Evolutionary conservation across 2,329 filamentous ascomycete species (phyloP).

Genomic region (Xylaria sp.): DNA sequence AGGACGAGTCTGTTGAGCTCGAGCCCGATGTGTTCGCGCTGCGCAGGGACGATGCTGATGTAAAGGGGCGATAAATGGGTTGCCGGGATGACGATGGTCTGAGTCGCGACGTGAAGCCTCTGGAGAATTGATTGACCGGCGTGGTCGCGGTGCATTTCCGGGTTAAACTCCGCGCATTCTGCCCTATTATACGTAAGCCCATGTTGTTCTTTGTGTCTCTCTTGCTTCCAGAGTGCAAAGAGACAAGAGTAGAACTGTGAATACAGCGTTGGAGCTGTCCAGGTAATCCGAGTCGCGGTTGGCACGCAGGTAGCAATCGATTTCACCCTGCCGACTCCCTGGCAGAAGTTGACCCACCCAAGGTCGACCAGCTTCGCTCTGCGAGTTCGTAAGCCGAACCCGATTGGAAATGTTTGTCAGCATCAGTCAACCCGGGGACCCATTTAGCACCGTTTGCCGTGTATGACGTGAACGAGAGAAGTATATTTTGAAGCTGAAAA

Average conservation of each 20-base stretch:
- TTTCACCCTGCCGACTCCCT: neutral
- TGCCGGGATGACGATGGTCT: neutral
- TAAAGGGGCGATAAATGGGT: conserved; percentile 6
- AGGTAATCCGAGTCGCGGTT: neutral
- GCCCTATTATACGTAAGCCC: conserved; percentile 5
- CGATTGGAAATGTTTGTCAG: neutral
- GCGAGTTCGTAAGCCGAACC: no score
- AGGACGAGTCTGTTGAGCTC: conserved; percentile 27
- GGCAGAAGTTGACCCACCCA: no score
- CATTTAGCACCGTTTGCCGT: no score
- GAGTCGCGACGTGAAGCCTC: no score
- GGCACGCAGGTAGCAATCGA: neutral
- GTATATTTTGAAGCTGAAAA: no score
- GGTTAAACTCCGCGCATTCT: conserved; percentile 6
- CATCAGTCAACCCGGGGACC: neutral
- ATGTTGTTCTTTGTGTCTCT: neutral
- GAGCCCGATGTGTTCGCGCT: conserved; percentile 16
- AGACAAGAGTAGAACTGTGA: neutral
- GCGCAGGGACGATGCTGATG: conserved; percentile 1
- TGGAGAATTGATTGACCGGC: neutral
- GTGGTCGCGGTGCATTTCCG: neutral
- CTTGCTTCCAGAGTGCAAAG: neutral
- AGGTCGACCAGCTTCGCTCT: no score
- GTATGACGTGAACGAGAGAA: neutral
- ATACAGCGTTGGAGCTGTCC: neutral